Percentiles rank a stretch among this genome's conserved stretches.
Evolutionary conservation across 352 stramenopile species (phyloP).

Genomic region (Pythium sukuiense): DNA sequence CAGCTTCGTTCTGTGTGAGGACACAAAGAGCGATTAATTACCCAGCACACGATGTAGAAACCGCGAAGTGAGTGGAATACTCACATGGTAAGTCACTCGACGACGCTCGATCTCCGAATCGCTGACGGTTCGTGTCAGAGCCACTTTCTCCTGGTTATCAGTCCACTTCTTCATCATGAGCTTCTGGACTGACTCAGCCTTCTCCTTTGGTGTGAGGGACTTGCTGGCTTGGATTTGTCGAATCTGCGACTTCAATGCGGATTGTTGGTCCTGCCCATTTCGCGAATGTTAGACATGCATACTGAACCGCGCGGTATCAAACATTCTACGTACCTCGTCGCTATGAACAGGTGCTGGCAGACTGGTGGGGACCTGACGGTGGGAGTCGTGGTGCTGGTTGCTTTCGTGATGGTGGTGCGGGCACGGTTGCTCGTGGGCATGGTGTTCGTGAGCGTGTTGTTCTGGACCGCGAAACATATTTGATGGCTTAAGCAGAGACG

Average conservation of each 20-base stretch:
- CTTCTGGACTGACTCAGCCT: constrained; percentile 79
- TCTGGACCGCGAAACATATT: constrained; percentile 34
- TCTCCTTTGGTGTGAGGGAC: constrained; percentile 77
- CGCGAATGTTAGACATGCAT: neutral
- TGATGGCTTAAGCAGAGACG: neutral
- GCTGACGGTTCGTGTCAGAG: constrained; percentile 37
- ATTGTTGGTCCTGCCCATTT: constrained; percentile 43
- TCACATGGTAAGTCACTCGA: constrained; percentile 52
- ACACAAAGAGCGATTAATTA: neutral
- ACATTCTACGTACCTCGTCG: constrained; percentile 37
- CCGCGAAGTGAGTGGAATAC: constrained; percentile 11
- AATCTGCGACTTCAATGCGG: constrained; percentile 70
- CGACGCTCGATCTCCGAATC: constrained; percentile 53
- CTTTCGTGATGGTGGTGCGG: constrained; percentile 29
- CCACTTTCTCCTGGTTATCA: constrained; percentile 59
- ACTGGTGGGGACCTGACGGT: constrained; percentile 29
- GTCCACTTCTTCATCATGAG: constrained; percentile 89
- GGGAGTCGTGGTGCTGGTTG: constrained; percentile 42
- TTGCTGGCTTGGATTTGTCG: constrained; percentile 76
- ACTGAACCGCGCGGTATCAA: neutral
- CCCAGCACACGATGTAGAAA: too few species aligned
- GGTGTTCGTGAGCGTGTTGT: constrained; percentile 7
- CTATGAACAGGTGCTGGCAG: constrained; percentile 54
- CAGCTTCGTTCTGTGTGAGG: constrained; percentile 50
- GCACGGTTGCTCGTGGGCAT: constrained; percentile 30